Conservation (phyloP, 306 rosid genomes). For the Prunus fruticosa region DNA sequence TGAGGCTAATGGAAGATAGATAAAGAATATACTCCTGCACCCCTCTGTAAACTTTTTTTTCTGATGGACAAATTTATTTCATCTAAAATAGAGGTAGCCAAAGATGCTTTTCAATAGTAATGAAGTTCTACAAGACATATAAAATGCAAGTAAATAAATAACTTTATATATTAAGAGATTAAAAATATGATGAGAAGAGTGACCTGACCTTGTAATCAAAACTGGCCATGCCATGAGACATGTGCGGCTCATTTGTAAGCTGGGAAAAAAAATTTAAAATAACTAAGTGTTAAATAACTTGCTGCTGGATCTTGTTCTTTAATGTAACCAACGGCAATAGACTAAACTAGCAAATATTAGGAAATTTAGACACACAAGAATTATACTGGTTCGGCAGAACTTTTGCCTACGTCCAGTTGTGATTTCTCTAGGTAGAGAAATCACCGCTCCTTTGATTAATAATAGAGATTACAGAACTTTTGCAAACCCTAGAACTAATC, state of each 20-base stretch:
- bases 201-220: constrained; percentile 78
- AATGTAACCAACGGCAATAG: too few relatives aligned
- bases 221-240: constrained; percentile 86
- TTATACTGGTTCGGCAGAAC: too few relatives aligned
- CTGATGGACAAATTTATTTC: neutral
- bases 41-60: neutral
- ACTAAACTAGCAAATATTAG: too few relatives aligned
- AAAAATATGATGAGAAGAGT: neutral
- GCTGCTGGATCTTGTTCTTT: too few relatives aligned
- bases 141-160: neutral
- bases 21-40: neutral
- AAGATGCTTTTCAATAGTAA: neutral
- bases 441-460: too few relatives aligned
- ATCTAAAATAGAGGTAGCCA: neutral
- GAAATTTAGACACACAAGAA: too few relatives aligned
- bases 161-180: neutral
- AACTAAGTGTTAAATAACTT: too few relatives aligned
- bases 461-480: too few relatives aligned
- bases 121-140: neutral
- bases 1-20: neutral
- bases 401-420: too few relatives aligned
- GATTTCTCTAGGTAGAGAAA: too few relatives aligned
- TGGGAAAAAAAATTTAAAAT: constrained; percentile 25
- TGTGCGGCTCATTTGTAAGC: constrained; percentile 87
- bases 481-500: too few relatives aligned